Evolutionary conservation across 768 basidiomycete genomes (phyloP), one percentile per base, ranked within the genome.

Genomic region (Fistulinella prunicolor): DNA sequence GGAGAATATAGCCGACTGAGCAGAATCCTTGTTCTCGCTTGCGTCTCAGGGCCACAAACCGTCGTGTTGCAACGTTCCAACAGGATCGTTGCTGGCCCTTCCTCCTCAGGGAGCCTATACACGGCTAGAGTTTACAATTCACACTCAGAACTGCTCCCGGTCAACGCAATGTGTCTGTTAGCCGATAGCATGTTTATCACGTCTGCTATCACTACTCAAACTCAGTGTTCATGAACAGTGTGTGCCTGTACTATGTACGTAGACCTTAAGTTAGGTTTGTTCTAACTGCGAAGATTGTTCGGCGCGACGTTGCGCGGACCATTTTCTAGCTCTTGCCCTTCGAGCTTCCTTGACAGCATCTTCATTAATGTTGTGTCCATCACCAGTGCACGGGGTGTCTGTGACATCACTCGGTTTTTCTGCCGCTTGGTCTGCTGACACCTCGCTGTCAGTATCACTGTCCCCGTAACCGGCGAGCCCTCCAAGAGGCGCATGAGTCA

Each of bases 391-490:
- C 17, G 46, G 7, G n/a, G 41, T 13, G 40, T 21, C 39, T 24
- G 13, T 37, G 30, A 4, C 23, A 46, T 24, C 19, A 34, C 43
- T n/a, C 7, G 38, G 37, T n/a, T 40, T 37, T 7, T 44, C 46
- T 10, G 48, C 50, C 13, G 51, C 57, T 3, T 60, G 59, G 2
- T 61, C 67, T 21, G 65, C 65, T 2, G 59, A 65, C 20, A 70
- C 65, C 17, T 51, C 56, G 4, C 58, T 58, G 34, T 73, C 75
- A 21, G 74, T 75, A 20, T 77, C 78, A 59, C 78, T 79, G 41
- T 76, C 79, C 1, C 75, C 82, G 54, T 89, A 89, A 14, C 75
- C 76, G 28, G 73, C 76, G 36, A 89, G 63, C 4, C 73, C 75
- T 3, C 78, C 78, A n/a, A 86, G 64, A 14, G 71, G 72, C 7